These are phyloP conservation scores for Ogataea thermomethanolica DNA, from an alignment of 805 yeast genomes.

Conservation along the genomic window DNA sequence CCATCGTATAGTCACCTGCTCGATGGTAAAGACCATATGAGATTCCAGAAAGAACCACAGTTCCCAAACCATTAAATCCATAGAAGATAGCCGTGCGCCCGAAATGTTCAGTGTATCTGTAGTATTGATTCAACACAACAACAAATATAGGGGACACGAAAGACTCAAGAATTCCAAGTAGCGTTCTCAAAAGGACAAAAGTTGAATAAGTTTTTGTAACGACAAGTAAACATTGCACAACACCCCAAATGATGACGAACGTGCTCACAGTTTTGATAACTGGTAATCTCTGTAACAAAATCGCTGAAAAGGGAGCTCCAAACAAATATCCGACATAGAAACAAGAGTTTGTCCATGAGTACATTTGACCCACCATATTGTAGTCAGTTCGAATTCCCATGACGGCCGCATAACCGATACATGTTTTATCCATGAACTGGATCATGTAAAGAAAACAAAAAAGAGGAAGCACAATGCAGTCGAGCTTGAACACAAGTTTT, in stretches of 20 bases:
- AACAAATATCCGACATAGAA: conserved; percentile 49
- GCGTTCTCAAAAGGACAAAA: conserved; percentile 41
- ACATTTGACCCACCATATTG: conserved; percentile 42
- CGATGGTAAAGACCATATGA: conserved; percentile 33
- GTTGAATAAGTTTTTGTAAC: conserved; percentile 41
- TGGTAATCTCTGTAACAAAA: conserved; percentile 42
- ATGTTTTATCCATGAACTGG: conserved; percentile 24
- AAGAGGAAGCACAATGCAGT: conserved; percentile 20
- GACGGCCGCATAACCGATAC: conserved; percentile 32
- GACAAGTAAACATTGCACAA: conserved; percentile 41
- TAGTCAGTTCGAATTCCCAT: conserved; percentile 47
- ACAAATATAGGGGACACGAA: conserved; percentile 55
- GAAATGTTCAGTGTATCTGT: conserved; percentile 41
- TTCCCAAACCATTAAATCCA: conserved; percentile 38
- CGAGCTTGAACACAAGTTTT: conserved; percentile 19
- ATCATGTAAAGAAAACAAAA: conserved; percentile 20
- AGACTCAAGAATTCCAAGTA: conserved; percentile 49
- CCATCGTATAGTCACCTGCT: conserved; percentile 31
- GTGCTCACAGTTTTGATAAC: conserved; percentile 35
- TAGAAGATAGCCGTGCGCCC: conserved; percentile 42
- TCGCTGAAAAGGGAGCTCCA: conserved; percentile 40
- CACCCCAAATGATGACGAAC: conserved; percentile 40
- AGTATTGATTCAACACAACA: conserved; percentile 52
- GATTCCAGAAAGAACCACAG: conserved; percentile 40
- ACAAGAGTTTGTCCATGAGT: conserved; percentile 48